These are phyloP conservation scores for Suhomyces pyralidae DNA, from an alignment of 805 yeast genomes.

Conservation along the genomic window DNA sequence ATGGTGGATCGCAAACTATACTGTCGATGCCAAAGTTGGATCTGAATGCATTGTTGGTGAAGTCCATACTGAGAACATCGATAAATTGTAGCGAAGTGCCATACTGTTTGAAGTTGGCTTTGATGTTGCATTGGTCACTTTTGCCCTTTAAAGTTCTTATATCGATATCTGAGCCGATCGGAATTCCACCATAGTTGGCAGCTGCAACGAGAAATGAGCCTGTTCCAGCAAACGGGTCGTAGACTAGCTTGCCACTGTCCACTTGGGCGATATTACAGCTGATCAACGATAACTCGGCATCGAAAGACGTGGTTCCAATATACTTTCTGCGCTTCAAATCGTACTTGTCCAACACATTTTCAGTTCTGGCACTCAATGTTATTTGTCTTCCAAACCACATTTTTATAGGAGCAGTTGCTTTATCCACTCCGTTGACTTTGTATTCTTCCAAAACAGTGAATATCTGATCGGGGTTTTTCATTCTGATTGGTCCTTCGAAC, in stretches of 20 bases:
- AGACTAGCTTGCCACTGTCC: slow-evolving; percentile 59
- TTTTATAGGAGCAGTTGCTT: slow-evolving; percentile 49
- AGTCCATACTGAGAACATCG: slow-evolving; percentile 88
- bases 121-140: slow-evolving; percentile 48
- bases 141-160: slow-evolving; percentile 75
- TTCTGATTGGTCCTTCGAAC: slow-evolving; percentile 71
- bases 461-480: slow-evolving; percentile 71
- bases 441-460: slow-evolving; percentile 79
- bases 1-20: slow-evolving; percentile 95
- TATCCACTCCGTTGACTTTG: slow-evolving; percentile 43
- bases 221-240: slow-evolving; percentile 96
- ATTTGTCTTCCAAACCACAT: slow-evolving; percentile 78
- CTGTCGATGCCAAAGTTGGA: slow-evolving; percentile 61
- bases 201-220: slow-evolving; percentile 92
- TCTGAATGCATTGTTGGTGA: slow-evolving; percentile 85
- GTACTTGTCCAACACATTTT: slow-evolving; percentile 67
- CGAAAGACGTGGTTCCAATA: slow-evolving; percentile 96
- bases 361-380: slow-evolving; percentile 56
- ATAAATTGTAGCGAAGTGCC: slow-evolving; percentile 53
- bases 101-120: slow-evolving; percentile 74
- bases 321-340: slow-evolving; percentile 80
- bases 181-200: slow-evolving; percentile 74
- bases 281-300: slow-evolving; percentile 84
- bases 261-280: slow-evolving; percentile 86
- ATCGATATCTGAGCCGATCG: slow-evolving; percentile 90